Evolutionary conservation across 1,284 basidiomycete species (phyloP).

Genomic region (Pyrrhoderma noxium): DNA sequence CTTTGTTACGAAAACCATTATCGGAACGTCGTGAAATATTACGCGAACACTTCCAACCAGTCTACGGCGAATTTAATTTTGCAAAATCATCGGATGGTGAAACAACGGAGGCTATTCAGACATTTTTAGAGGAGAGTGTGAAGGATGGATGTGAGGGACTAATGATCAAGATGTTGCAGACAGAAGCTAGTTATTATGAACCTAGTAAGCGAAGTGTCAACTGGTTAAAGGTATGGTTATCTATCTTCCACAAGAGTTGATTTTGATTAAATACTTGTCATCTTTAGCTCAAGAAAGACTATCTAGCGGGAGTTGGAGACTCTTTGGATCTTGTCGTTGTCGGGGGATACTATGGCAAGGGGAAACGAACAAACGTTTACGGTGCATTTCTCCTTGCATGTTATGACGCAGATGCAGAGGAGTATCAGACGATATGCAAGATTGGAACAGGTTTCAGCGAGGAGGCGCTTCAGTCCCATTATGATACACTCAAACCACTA

Average conservation of each 20-base stretch:
- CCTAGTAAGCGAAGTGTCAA: slow-evolving; percentile 93
- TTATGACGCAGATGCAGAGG: slow-evolving; percentile 86
- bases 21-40: slow-evolving; percentile 74
- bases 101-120: slow-evolving; percentile 89
- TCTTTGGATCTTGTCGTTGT: slow-evolving; percentile 96
- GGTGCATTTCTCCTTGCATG: slow-evolving; percentile 94
- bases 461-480: slow-evolving; percentile 79
- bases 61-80: slow-evolving; percentile 89
- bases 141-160: slow-evolving; percentile 98
- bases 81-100: slow-evolving; percentile 88
- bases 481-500: slow-evolving; percentile 74
- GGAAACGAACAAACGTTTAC: slow-evolving; percentile 94
- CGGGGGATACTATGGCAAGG: slow-evolving; percentile 95
- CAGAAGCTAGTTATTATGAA: slow-evolving; percentile 88
- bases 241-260: background rate
- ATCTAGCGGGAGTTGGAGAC: slow-evolving; percentile 94
- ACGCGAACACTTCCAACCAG: slow-evolving; percentile 71
- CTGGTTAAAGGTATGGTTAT: slow-evolving; percentile 83
- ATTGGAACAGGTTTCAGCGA: slow-evolving; percentile 98
- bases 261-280: background rate
- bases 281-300: slow-evolving; percentile 90
- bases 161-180: slow-evolving; percentile 99
- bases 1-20: slow-evolving; percentile 59
- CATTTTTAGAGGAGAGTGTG: slow-evolving; percentile 93
- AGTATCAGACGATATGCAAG: slow-evolving; percentile 96